Conservation (phyloP, 768 basidiomycete species). For the Naganishia randhawae region DNA sequence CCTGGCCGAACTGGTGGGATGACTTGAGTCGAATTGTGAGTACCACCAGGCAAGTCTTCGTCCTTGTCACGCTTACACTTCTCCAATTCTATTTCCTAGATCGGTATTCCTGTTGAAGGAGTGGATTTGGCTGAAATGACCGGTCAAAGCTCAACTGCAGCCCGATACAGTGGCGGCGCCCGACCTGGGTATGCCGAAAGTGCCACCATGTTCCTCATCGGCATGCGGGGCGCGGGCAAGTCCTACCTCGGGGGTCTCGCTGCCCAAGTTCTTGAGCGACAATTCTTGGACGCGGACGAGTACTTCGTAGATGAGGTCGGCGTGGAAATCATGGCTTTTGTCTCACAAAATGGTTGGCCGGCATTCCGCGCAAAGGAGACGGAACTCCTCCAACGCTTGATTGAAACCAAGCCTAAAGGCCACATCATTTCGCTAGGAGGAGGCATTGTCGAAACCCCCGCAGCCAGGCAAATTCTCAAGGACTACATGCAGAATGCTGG, state of each 20-base stretch:
- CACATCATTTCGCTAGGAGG: slow-evolving; percentile 89
- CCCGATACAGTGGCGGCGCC: slow-evolving; percentile 51
- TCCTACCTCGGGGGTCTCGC: slow-evolving; percentile 79
- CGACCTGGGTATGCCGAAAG: slow-evolving; percentile 30
- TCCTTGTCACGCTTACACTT: slow-evolving; percentile 18
- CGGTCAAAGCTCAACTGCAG: slow-evolving; percentile 53
- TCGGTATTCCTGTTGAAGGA: slow-evolving; percentile 81
- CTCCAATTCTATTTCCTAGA: slow-evolving; percentile 56
- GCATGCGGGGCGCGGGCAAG: slow-evolving; percentile 97
- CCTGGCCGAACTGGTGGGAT: slow-evolving; percentile 99
- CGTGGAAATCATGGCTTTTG: slow-evolving; percentile 68
- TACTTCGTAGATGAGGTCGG: slow-evolving; percentile 66
- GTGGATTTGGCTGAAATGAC: slow-evolving; percentile 65
- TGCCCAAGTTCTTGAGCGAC: slow-evolving; percentile 66
- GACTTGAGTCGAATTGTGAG: slow-evolving; percentile 88
- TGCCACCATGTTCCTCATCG: slow-evolving; percentile 66
- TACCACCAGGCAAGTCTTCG: background rate
- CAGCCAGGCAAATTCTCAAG: slow-evolving; percentile 68
- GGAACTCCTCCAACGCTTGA: slow-evolving; percentile 64
- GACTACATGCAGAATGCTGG: slow-evolving; percentile 62
- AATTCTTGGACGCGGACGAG: slow-evolving; percentile 77
- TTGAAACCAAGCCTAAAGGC: slow-evolving; percentile 57
- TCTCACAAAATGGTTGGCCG: slow-evolving; percentile 77
- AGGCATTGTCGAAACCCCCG: slow-evolving; percentile 82
- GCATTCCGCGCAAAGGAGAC: slow-evolving; percentile 81